A percentile compares a stretch with the other conserved stretches of the same genome.
Conservation (phyloP, 1,284 basidiomycete species). For the Fomitopsis palustris region DNA sequence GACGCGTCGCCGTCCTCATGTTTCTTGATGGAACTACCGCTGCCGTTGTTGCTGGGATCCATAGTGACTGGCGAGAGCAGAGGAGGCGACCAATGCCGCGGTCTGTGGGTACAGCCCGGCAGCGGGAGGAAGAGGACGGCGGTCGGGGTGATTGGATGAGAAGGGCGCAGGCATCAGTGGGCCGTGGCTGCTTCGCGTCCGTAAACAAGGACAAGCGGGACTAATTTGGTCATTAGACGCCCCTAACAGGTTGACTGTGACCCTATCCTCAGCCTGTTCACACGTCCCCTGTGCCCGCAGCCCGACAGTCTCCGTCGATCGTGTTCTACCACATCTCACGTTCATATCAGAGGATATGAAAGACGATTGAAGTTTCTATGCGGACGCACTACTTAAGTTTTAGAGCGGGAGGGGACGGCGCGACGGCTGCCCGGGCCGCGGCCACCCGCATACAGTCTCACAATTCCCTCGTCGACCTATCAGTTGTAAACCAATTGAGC, state of each 20-base stretch:
- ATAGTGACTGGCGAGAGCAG: constrained; percentile 20
- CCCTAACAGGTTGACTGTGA: not conserved
- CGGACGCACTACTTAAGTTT: not conserved
- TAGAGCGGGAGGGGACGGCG: too few species aligned
- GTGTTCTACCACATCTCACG: not conserved
- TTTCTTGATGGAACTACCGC: constrained; percentile 32
- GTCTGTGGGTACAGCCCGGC: constrained; percentile 6
- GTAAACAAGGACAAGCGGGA: constrained; percentile 27
- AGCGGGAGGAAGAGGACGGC: constrained; percentile 13
- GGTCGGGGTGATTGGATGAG: constrained; percentile 15
- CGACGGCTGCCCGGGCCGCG: too few species aligned
- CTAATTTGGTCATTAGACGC: constrained; percentile 12
- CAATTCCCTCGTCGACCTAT: too few species aligned
- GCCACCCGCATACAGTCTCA: too few species aligned
- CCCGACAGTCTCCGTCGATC: not conserved
- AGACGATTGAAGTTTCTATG: not conserved
- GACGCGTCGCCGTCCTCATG: constrained; percentile 40
- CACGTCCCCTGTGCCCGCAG: not conserved
- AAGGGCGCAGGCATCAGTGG: constrained; percentile 15
- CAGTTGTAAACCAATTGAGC: too few species aligned
- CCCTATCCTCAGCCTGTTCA: not conserved
- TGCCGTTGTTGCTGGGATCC: constrained; percentile 28
- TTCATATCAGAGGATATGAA: not conserved
- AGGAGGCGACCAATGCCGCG: constrained; percentile 1
- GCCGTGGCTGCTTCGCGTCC: constrained; percentile 5